phyloP scores from a whole-genome alignment of 257 asterid genomes.

The Primulina eburnea region DNA sequence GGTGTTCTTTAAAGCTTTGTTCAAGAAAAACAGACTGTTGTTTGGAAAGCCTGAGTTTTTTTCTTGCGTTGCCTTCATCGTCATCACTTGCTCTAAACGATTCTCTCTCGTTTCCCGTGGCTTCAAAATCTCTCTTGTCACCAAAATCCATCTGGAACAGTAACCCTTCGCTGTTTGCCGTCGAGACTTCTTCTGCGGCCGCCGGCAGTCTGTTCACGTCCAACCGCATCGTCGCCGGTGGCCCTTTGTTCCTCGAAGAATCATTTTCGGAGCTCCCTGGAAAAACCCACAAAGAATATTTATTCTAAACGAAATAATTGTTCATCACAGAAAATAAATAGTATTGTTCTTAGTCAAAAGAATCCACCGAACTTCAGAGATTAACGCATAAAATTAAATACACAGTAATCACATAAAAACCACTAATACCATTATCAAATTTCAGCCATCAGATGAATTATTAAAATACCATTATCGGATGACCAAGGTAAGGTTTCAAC shows the following conservation, averaged over 20 bases:
- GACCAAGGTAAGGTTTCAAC: slow-evolving; percentile 48
- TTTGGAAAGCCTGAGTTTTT: slow-evolving; percentile 72
- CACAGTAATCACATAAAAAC: too few species aligned
- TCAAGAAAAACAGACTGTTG: slow-evolving; percentile 85
- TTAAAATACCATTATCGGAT: slow-evolving; percentile 56
- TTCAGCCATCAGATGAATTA: background rate
- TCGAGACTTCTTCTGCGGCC: slow-evolving; percentile 60
- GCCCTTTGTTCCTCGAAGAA: slow-evolving; percentile 49
- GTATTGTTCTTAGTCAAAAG: background rate
- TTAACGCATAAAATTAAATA: too few species aligned
- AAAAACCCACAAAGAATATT: background rate
- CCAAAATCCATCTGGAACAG: slow-evolving; percentile 49
- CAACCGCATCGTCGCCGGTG: slow-evolving; percentile 42
- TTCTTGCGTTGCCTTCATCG: slow-evolving; percentile 64
- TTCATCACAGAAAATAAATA: background rate
- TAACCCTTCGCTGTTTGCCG: slow-evolving; percentile 62
- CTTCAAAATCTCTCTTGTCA: slow-evolving; percentile 32
- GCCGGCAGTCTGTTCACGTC: slow-evolving; percentile 51
- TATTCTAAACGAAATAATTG: too few species aligned
- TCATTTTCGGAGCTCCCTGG: slow-evolving; percentile 80
- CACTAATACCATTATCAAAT: too few species aligned
- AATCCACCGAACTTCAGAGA: too few species aligned
- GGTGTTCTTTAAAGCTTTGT: slow-evolving; percentile 79
- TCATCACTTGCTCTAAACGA: slow-evolving; percentile 62
- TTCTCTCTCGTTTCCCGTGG: slow-evolving; percentile 42